Evolutionary conservation across 352 stramenopile genomes (phyloP).

Genomic region (Pythium apleroticum): DNA sequence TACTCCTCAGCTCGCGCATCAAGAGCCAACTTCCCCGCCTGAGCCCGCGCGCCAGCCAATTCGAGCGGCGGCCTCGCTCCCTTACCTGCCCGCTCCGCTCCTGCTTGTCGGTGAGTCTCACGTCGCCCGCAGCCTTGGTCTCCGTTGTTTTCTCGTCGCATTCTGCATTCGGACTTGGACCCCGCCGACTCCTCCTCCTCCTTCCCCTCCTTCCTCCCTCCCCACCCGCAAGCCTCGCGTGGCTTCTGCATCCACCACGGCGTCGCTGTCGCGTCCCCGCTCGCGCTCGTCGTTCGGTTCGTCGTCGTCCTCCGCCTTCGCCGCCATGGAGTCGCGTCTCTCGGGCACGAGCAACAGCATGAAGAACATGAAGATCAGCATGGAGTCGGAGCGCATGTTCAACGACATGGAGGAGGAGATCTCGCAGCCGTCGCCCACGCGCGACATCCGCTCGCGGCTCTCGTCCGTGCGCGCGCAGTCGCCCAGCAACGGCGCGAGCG

Average conservation of each 20-base stretch:
- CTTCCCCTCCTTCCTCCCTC: not conserved
- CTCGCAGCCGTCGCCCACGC: conserved; percentile 47
- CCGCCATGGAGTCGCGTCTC: conserved; percentile 62
- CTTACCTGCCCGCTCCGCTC: no score
- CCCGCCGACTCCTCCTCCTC: not conserved
- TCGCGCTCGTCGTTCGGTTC: conserved; percentile 1
- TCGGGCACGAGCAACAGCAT: conserved; percentile 58
- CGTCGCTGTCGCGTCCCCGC: not conserved
- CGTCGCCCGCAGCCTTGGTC: no score
- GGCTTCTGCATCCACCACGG: conserved; percentile 3
- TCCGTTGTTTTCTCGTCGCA: no score
- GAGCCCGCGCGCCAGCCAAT: no score
- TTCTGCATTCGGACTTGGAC: no score
- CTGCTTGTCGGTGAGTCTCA: no score
- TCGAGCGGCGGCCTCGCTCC: no score
- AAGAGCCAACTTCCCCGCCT: no score
- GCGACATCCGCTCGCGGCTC: conserved; percentile 54
- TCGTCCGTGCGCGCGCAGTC: conserved; percentile 59
- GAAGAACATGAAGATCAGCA: conserved; percentile 84
- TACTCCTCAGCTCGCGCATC: no score
- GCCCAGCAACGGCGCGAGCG: conserved; percentile 37
- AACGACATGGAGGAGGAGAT: conserved; percentile 74
- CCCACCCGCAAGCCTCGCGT: not conserved
- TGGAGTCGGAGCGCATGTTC: conserved; percentile 82
- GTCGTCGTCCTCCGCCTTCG: conserved; percentile 11